Percentiles rank a stretch among this genome's conserved stretches.
These are phyloP conservation scores for Sarocladium oryzae DNA, from an alignment of 2,329 filamentous ascomycete genomes.

Conservation along the genomic window DNA sequence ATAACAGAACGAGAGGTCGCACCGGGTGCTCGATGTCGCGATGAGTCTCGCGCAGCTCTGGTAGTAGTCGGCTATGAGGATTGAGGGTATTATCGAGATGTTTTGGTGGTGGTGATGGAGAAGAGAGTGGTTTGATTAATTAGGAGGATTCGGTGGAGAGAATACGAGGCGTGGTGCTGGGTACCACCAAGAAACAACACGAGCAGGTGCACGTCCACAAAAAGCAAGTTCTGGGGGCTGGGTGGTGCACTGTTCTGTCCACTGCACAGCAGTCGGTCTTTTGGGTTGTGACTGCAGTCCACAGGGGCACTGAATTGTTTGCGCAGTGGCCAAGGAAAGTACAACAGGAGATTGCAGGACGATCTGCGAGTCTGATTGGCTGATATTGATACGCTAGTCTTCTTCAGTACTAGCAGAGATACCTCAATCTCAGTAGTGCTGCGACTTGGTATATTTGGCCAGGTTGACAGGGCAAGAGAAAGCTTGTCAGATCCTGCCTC, in stretches of 20 bases:
- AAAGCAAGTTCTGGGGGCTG: conserved; percentile 4
- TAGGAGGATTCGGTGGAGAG: conserved; percentile 6
- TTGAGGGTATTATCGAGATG: conserved; percentile 5
- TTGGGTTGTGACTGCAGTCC: conserved; percentile 2
- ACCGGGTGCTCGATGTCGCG: background rate
- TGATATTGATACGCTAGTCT: background rate
- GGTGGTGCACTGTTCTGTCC: no score
- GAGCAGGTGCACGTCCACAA: background rate
- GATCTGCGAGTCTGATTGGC: background rate
- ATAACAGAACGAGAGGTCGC: background rate
- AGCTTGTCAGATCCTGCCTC: no score
- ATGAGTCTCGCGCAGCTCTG: conserved; percentile 6
- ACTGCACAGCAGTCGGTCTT: background rate
- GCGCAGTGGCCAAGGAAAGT: background rate
- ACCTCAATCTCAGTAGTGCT: background rate
- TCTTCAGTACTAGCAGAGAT: background rate
- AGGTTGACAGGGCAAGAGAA: no score
- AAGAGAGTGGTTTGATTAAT: conserved; percentile 8
- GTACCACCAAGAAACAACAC: background rate
- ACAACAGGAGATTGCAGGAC: background rate
- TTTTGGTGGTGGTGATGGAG: conserved; percentile 5
- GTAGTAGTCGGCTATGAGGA: background rate
- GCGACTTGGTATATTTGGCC: no score
- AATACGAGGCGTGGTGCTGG: conserved; percentile 2
- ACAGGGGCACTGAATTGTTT: background rate